Base-by-base conservation (phyloP, 2,329 filamentous ascomycete genomes). In the Alternaria panax region DNA sequence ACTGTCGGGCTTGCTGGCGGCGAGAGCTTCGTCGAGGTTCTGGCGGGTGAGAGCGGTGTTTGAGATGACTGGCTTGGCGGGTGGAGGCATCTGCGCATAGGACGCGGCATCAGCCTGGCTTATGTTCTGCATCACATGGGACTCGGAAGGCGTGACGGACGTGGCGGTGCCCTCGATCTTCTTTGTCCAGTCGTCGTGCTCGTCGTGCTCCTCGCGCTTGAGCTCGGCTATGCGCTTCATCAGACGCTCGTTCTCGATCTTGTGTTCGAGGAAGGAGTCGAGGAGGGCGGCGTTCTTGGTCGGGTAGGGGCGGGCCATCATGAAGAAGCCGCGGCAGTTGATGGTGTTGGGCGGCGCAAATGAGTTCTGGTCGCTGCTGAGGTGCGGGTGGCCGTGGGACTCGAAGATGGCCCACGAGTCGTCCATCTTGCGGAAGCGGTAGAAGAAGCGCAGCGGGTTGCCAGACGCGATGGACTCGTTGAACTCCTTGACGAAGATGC, bases 241-340 rank as follows among this genome's bases (percentile, higher is more conserved):
- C 48, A 98, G 80, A 5, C 93, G 87, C 80, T 97, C 93, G 71
- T 97, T 97, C 77, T 97, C 94, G 54, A 97, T 94, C 79, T 97
- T 97, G 81, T 97, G 93, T 76, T 98, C 94, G 27, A 98, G 83
- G 71, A 97, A 97, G 0, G 93, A 96, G 79, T 98, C 93, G 20
- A 97, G 84, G 11, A 97, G 84, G 4, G 87, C 87, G 1, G 92
- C 90, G 73, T 94, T 96, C 79, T 91, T 93, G 28, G 91, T 96
- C 5, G 92, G 93, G 76, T 97, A 97, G 1, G 92, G 92, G 20
- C 93, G 87, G 8, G 92, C 89, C 88, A 96, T 94, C 83, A 98
- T 91, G 76, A 97, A 97, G 69, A 97, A 92, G 36, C 93, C 93
- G 70, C 92, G 88, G 76, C 93, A 97, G 68, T 91, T 90, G 58